Base-by-base conservation (phyloP, 257 asterid species). In the Scutellaria barbata region DNA sequence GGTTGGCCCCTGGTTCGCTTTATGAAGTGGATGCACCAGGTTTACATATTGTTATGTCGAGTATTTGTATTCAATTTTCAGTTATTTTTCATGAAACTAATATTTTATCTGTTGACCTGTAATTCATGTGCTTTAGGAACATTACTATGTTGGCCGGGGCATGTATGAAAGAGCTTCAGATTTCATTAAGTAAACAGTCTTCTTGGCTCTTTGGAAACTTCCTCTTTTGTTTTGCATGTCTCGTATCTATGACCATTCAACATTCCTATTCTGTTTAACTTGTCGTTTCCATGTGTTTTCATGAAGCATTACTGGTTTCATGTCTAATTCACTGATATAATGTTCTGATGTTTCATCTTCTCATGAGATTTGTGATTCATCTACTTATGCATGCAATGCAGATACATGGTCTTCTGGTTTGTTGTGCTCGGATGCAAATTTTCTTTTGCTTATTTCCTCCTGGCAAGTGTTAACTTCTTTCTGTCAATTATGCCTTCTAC, bases 1-100 rank as follows among this genome's bases (percentile, higher is more conserved):
- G 61, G 61, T 63, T 85, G 89, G 92, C 76, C 87, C 14, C 56
- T 85, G 17, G 75, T 85, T 80, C 95, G 97, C 68, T 85, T 88
- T 76, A 61, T 95, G 73, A 92, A 95, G 86, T 95, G 98, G 99
- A 88, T 95, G 98, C 99, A 95, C 82, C 95, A 95, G 99, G 99
- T 95, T 74, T 76, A 60, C 66, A 72, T 51, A 65, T 63, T 56
- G 33, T 30, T 62, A 18, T 67, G 20, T 64, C 41, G 18, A 62
- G 43, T 40, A 59, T 54, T 66, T 74, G 59, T 59, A 73, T 76
- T 77, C 41, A 39, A 16, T 17, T 71, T 63, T 60, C 20, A 47
- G 8, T 68, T 63, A 37, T 37, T 55, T 68, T 10, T 39, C 10
- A 63, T 71, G 43, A 57, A 74, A 60, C 67, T 69, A 18, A 46